Percentiles rank a stretch among this genome's conserved stretches.
These are phyloP conservation scores for Rhodocollybia butyracea DNA, from an alignment of 768 basidiomycete species.

Conservation along the genomic window DNA sequence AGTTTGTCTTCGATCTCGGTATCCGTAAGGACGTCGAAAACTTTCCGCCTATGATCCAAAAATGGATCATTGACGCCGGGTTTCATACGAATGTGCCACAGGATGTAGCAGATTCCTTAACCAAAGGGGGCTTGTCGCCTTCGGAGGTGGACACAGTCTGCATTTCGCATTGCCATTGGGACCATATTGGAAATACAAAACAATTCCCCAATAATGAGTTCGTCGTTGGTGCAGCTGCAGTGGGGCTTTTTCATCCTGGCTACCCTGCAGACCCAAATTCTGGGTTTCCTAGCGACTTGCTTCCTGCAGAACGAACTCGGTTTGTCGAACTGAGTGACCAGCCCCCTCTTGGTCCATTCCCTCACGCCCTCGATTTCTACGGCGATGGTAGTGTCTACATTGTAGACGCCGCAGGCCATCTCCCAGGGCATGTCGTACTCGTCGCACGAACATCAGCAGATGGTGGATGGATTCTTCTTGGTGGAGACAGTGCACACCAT, in stretches of 20 bases:
- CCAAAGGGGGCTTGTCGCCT: slow-evolving; percentile 44
- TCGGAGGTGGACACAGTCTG: slow-evolving; percentile 34
- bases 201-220: slow-evolving; percentile 5
- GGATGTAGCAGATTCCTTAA: slow-evolving; percentile 44
- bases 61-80: slow-evolving; percentile 25
- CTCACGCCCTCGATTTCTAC: slow-evolving; percentile 30
- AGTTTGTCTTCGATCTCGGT: slow-evolving; percentile 55
- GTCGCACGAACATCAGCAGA: slow-evolving; percentile 51
- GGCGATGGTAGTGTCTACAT: slow-evolving; percentile 59
- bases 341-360: slow-evolving; percentile 36
- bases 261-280: slow-evolving; percentile 40
- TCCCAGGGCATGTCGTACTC: slow-evolving; percentile 51
- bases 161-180: slow-evolving; percentile 6
- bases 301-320: slow-evolving; percentile 35
- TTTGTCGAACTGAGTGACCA: slow-evolving; percentile 33
- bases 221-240: slow-evolving; percentile 1
- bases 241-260: slow-evolving; percentile 16
- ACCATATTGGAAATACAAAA: not conserved
- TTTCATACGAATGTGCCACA: slow-evolving; percentile 26
- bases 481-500: slow-evolving; percentile 56
- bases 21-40: slow-evolving; percentile 44
- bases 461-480: slow-evolving; percentile 55
- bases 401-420: slow-evolving; percentile 55
- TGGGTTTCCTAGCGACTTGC: slow-evolving; percentile 26
- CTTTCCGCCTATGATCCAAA: slow-evolving; percentile 31